Base-by-base conservation (phyloP, 2,329 filamentous ascomycete species). In the Aureobasidium vineae region DNA sequence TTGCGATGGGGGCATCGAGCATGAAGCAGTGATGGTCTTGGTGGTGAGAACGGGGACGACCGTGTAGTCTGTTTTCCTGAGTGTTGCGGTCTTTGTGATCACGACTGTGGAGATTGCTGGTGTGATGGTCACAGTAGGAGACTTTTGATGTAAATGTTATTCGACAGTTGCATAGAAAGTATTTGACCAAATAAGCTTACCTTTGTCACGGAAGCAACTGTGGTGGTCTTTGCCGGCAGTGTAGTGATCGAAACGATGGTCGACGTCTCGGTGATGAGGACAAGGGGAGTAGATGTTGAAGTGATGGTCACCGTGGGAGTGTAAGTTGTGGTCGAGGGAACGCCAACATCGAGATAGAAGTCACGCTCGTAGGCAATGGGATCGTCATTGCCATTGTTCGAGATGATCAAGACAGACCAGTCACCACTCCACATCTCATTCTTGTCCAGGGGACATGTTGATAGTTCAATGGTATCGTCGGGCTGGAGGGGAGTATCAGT, bases 331-430 rank as follows among this genome's bases (percentile, higher is more conserved):
- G 75, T 77, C 1, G 68, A 64, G 40, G 75, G 75, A 8, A 72
- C 67, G 5, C 75, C 78, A 52, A 79, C 78, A 23, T 69, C 72
- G 3, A 80, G 71, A 13, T 49, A 75, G 70, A 73, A 76, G 72
- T 80, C 78, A 72, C 80, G 75, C 69, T 81, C 73, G 74, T 77
- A 81, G 21, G 77, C 79, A 59, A 81, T 80, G 0, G 80, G 79
- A 26, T 77, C 74, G 21, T 76, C 79, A 49, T 77, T 72, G 43
- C 75, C 79, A 69, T 81, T 79, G 41, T 81, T 81, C 40, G 79
- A 70, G 6, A 82, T 73, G 65, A 79, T 72, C 16, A 82, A 68
- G 11, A 82, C 72, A 4, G 79, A 77, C 77, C 78, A 82, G 40
- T 78, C 76, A 7, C 80, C 80, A 50, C 76, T 76, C n/a, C 69